Evolutionary conservation across 176 grass and related monocot species (phyloP), one percentile per base, ranked within the genome.

Genomic region (Dendrocalamus sinicus): DNA sequence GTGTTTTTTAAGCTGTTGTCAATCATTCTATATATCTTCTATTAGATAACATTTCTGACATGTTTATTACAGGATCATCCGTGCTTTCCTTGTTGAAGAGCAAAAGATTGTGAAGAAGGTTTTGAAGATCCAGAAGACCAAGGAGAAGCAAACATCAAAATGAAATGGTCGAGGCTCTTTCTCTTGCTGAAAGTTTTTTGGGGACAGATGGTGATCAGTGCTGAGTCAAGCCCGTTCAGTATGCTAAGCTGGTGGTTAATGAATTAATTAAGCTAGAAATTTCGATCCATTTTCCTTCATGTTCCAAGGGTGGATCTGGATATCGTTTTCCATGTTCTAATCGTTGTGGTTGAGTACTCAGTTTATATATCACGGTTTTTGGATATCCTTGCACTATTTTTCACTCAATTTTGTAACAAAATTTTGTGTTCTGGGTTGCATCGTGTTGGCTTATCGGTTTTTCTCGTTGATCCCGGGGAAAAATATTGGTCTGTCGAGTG

Each of bases 41-140:
- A 23, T 3, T 20, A 73, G 24, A 24, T 41, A 1, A 46, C 24
- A 16, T 61, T 59, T 69, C 51, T 85, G 7, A 75, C 70, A 76
- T 80, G 12, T 45, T 19, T 41, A 68, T 59, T 86, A 74, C 46
- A 97, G 94, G 90, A 94, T 97, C 88, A 92, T 94, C 46, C 77
- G 94, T 10, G 94, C 94, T 48, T 97, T 97, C 72, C 82, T 97
- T 67, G 94, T 97, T 7, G 94, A 94, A 78, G 94, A 97, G 88
- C 92, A 97, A 78, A 97, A 97, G 85, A 97, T 94, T 58, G 94
- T 97, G 70, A 97, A 97, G 92, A 97, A 97, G 67, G 92, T 97
- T 87, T 79, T 97, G 88, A 97, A 97, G 92, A 91, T 97, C 80
- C 92, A 97, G 79, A 97, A 94, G 77, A 89, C 88, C 58, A 97